Evolutionary conservation across 331 rosid species (phyloP).

Genomic region (Ulmus americana): DNA sequence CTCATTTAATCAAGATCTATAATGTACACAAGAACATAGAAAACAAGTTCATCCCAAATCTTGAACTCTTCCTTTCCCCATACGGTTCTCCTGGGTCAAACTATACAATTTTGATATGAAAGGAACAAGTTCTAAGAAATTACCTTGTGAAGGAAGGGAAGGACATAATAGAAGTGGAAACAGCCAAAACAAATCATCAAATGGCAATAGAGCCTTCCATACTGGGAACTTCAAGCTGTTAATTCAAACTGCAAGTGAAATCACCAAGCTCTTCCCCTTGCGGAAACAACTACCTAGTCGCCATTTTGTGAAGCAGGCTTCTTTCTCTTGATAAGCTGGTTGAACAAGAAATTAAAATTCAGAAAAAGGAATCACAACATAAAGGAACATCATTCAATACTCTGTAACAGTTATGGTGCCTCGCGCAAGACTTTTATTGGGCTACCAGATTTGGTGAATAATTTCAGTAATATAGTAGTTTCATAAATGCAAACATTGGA

Average conservation of each 20-base stretch:
- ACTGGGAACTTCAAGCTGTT: slow-evolving; percentile 27
- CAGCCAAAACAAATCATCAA: slow-evolving; percentile 33
- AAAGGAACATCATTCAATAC: neutral
- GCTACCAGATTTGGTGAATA: neutral
- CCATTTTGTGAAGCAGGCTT: slow-evolving; percentile 29
- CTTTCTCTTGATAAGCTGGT: slow-evolving; percentile 63
- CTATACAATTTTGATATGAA: slow-evolving; percentile 5
- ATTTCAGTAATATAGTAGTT: neutral
- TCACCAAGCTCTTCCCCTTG: slow-evolving; percentile 19
- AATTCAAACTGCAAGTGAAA: slow-evolving; percentile 18
- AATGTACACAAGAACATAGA: neutral
- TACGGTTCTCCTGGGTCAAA: slow-evolving; percentile 1
- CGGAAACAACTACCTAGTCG: slow-evolving; percentile 32
- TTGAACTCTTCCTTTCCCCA: neutral
- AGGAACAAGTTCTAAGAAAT: slow-evolving; percentile 18
- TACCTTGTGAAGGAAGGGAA: slow-evolving; percentile 47
- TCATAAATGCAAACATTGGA: too few species aligned
- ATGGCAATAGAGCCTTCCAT: slow-evolving; percentile 36
- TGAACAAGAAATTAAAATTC: slow-evolving; percentile 27
- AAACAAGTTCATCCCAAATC: neutral
- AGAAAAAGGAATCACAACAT: slow-evolving; percentile 21
- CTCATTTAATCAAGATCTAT: neutral
- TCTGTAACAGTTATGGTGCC: neutral
- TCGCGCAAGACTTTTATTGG: neutral
- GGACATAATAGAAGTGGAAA: slow-evolving; percentile 32